Percentiles rank a stretch among this genome's conserved stretches.
Conservation (phyloP, 192 early-diverging fungal species). For the Dissophora globulifera region DNA sequence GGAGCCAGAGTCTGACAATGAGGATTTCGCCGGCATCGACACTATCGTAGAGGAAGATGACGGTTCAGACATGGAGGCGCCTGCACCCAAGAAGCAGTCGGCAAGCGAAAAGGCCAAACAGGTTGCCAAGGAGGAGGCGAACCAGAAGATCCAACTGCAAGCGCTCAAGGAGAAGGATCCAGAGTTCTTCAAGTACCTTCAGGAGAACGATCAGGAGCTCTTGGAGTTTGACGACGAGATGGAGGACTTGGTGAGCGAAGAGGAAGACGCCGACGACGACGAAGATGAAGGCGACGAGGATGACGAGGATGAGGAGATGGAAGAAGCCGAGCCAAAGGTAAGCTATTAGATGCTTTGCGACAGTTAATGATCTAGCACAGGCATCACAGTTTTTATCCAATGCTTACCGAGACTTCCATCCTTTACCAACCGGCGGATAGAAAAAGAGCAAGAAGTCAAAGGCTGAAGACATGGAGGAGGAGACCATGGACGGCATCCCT, state of each 20-base stretch:
- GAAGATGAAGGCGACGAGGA: slow-evolving; percentile 36
- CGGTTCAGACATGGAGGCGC: slow-evolving; percentile 49
- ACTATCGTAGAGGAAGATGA: slow-evolving; percentile 65
- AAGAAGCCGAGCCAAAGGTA: slow-evolving; percentile 39
- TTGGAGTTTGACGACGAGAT: slow-evolving; percentile 77
- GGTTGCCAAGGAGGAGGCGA: slow-evolving; percentile 55
- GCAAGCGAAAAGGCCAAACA: slow-evolving; percentile 40
- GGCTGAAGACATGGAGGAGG: slow-evolving; percentile 47
- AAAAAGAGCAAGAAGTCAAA: slow-evolving; percentile 43
- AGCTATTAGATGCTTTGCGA: background rate
- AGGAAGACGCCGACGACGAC: slow-evolving; percentile 57
- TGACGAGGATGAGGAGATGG: slow-evolving; percentile 38
- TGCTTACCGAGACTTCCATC: too few species aligned
- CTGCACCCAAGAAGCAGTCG: slow-evolving; percentile 33
- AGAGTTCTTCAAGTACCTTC: slow-evolving; percentile 91
- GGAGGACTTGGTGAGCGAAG: slow-evolving; percentile 57
- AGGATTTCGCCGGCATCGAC: slow-evolving; percentile 63
- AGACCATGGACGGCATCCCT: slow-evolving; percentile 48
- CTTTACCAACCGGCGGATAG: too few species aligned
- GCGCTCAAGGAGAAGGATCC: slow-evolving; percentile 88
- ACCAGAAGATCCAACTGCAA: slow-evolving; percentile 86
- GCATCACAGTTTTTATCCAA: too few species aligned
- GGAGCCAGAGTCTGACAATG: slow-evolving; percentile 62
- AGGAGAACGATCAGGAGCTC: slow-evolving; percentile 86
- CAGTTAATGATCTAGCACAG: too few species aligned